A percentile compares a stretch with the other conserved stretches of the same genome.
phyloP scores from a whole-genome alignment of 768 basidiomycete species.

The Phaffia tasmanica region DNA sequence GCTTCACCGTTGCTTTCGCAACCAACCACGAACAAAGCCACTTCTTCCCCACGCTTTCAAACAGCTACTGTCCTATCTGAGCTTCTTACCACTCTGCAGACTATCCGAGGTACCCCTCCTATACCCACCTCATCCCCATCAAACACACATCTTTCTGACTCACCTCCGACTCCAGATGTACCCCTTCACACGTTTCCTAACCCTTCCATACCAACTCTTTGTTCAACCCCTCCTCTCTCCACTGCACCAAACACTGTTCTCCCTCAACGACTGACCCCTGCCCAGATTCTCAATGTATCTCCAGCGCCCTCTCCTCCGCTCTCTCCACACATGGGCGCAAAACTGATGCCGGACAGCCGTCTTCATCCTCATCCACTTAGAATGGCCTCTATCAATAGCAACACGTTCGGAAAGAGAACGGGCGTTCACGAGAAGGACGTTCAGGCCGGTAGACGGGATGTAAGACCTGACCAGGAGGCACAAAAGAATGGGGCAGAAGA shows the following conservation, averaged over 20 bases:
- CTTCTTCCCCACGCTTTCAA: background rate
- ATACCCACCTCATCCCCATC: conserved; percentile 4
- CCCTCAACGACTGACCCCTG: too few species aligned
- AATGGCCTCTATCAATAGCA: conserved; percentile 5
- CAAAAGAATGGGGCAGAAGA: conserved; percentile 24
- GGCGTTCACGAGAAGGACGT: too few species aligned
- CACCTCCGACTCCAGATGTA: background rate
- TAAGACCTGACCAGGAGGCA: conserved; percentile 2
- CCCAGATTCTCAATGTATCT: background rate
- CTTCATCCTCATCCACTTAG: conserved; percentile 9
- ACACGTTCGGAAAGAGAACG: background rate
- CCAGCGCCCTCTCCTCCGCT: conserved; percentile 5
- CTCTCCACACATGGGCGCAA: conserved; percentile 23
- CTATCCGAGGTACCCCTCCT: conserved; percentile 4
- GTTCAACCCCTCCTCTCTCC: background rate
- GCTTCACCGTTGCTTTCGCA: conserved; percentile 3
- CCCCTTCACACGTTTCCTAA: conserved; percentile 7
- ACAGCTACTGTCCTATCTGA: background rate
- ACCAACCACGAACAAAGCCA: background rate
- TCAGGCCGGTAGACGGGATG: background rate
- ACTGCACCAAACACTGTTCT: background rate
- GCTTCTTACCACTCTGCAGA: background rate
- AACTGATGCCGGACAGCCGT: conserved; percentile 27
- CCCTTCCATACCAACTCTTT: background rate
- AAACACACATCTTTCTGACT: background rate